Percentiles rank a stretch among this genome's conserved stretches.
These are phyloP conservation scores for Diplodia seriata DNA, from an alignment of 2,329 filamentous ascomycete species.

Conservation along the genomic window DNA sequence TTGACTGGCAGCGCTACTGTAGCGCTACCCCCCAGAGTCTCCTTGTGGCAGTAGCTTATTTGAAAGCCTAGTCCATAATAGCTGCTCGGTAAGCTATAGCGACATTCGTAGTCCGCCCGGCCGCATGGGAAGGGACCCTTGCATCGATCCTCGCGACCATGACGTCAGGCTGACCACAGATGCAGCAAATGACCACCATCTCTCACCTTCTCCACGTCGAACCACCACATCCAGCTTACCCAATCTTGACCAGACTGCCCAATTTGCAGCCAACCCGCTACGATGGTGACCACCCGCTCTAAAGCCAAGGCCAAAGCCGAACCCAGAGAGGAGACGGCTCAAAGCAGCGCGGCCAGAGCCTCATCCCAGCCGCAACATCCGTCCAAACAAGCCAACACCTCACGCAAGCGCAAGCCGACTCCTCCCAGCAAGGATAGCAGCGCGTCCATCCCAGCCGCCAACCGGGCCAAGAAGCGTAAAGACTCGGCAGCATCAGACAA, in stretches of 20 bases:
- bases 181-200: background rate
- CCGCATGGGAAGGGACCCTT: background rate
- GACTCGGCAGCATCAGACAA: constrained; percentile 3
- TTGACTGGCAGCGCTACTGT: too few relatives aligned
- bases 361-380: too few relatives aligned
- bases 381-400: too few relatives aligned
- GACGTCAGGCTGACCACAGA: constrained; percentile 7
- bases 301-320: background rate
- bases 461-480: constrained; percentile 19
- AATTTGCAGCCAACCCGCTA: background rate
- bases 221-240: too few relatives aligned
- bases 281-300: constrained; percentile 6
- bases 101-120: too few relatives aligned
- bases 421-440: background rate
- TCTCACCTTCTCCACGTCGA: too few relatives aligned
- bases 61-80: too few relatives aligned
- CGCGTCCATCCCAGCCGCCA: background rate
- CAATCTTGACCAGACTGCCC: background rate
- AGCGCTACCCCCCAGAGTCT: too few relatives aligned
- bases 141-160: constrained; percentile 14
- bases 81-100: too few relatives aligned
- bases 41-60: too few relatives aligned
- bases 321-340: too few relatives aligned
- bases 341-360: too few relatives aligned
- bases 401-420: constrained; percentile 4